Evolutionary conservation across 345 rosid genomes (phyloP), one percentile per base, ranked within the genome.

Genomic region (Bruguiera gymnorhiza): DNA sequence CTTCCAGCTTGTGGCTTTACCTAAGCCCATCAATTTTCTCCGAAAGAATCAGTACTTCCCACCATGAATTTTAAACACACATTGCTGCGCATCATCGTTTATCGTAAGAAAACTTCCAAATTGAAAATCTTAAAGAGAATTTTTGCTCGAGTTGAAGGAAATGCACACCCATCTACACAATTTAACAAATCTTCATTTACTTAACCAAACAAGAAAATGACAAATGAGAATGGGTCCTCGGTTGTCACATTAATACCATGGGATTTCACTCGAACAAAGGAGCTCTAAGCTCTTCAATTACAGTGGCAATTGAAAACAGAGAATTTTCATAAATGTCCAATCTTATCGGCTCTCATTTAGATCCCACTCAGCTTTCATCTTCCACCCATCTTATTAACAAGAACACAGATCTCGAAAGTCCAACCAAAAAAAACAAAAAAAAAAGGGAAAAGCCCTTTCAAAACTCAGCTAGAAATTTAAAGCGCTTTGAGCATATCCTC

Each of bases 401-500:
- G 21, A 52, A 6, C 32, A 23, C n/a, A 24, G 50, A 50, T 24
- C 5, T 36, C 8, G 7, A 65, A 50, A 16, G 50, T 39, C 46
- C 34, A 34, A 21, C 13, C 24, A 67, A 21, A 55, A 1, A 5
- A 20, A 32, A 32, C 34, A 13, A 13, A 15, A 20, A 32, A 32
- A 54, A 13, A 13, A 15, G 3, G 1, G 6, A 18, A 15, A 43
- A 43, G 19, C 26, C 4, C 58, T 10, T 6, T 23, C 21, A 8
- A 21, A 54, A 5, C 58, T 20, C 27, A 54, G 13, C 5, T 3
- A 20, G 58, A 5, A 57, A 83, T 69, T 85, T 74, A 93, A 6
- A 88, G 90, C 53, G 70, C 84, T 59, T 87, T 89, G 70, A 94
- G 97, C 76, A 94, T 83, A 63, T 94, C 93, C 76, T 93, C 96